A percentile compares a stretch with the other conserved stretches of the same genome.
Evolutionary conservation across 2,329 filamentous ascomycete genomes (phyloP).

Genomic region (Exserohilum rostratum): DNA sequence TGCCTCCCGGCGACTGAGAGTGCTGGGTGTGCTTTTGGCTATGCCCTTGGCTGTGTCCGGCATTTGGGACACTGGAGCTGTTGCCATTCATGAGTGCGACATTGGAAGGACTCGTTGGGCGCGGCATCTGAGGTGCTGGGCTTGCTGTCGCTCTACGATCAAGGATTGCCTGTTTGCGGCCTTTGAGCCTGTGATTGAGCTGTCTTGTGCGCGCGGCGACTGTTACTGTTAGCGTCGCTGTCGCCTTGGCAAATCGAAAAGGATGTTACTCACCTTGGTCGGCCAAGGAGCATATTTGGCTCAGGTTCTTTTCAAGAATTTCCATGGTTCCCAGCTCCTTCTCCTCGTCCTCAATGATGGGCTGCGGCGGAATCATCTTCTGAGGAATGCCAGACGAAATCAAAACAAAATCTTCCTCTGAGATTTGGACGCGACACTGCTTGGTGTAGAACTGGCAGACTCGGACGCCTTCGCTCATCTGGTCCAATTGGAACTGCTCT

Average conservation of each 20-base stretch:
- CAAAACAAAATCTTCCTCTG: conserved; percentile 84
- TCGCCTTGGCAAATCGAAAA: background rate
- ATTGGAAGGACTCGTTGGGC: conserved; percentile 49
- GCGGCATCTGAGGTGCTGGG: conserved; percentile 39
- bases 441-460: conserved; percentile 84
- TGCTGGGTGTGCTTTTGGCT: conserved; percentile 5
- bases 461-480: conserved; percentile 70
- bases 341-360: conserved; percentile 83
- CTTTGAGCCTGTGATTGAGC: conserved; percentile 79
- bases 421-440: conserved; percentile 81
- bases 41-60: conserved; percentile 12
- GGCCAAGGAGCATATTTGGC: conserved; percentile 77
- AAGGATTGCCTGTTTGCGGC: conserved; percentile 74
- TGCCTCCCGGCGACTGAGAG: conserved; percentile 47
- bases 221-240: conserved; percentile 30
- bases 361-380: conserved; percentile 79
- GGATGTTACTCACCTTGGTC: conserved; percentile 67
- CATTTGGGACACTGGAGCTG: conserved; percentile 27
- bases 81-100: conserved; percentile 51
- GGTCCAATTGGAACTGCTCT: conserved; percentile 74
- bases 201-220: conserved; percentile 75
- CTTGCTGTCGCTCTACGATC: conserved; percentile 63
- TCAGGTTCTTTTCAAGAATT: conserved; percentile 79
- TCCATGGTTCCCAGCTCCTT: conserved; percentile 84
- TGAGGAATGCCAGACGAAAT: conserved; percentile 84